These are phyloP conservation scores for Penicillium capsulatum DNA, from an alignment of 2,329 filamentous ascomycete genomes.

Conservation along the genomic window DNA sequence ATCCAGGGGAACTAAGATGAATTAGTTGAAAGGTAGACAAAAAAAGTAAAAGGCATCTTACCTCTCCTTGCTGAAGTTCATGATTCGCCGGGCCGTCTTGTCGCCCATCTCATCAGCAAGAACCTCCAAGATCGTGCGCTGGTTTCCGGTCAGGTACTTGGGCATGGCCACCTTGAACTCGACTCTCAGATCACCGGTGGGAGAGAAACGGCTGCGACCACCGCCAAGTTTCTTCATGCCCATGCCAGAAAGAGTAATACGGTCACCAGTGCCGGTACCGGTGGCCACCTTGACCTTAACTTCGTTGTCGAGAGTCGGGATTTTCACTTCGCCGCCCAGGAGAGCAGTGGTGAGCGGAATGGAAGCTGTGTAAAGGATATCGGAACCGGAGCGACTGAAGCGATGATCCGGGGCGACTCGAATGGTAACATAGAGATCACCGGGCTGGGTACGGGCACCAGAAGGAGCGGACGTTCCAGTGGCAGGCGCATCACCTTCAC, in stretches of 20 bases:
- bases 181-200: slow-evolving; percentile 77
- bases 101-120: slow-evolving; percentile 94
- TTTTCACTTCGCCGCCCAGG: slow-evolving; percentile 80
- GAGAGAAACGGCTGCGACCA: slow-evolving; percentile 51
- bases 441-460: slow-evolving; percentile 63
- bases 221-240: slow-evolving; percentile 80
- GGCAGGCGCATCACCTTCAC: slow-evolving; percentile 80
- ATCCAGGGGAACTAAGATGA: slow-evolving; percentile 13
- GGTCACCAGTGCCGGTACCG: slow-evolving; percentile 88
- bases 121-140: slow-evolving; percentile 90
- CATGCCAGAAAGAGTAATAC: slow-evolving; percentile 81
- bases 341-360: slow-evolving; percentile 91
- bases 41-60: slow-evolving; percentile 37
- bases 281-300: slow-evolving; percentile 88
- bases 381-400: slow-evolving; percentile 80
- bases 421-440: slow-evolving; percentile 89
- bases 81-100: slow-evolving; percentile 83
- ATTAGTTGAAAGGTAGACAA: too few relatives aligned
- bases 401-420: slow-evolving; percentile 83
- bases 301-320: slow-evolving; percentile 86
- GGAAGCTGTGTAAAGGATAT: slow-evolving; percentile 86
- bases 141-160: slow-evolving; percentile 86
- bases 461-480: slow-evolving; percentile 66
- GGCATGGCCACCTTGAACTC: slow-evolving; percentile 96
- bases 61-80: slow-evolving; percentile 67